Percentiles rank a stretch among this genome's conserved stretches.
Evolutionary conservation across 768 basidiomycete species (phyloP).

Genomic region (Lactarius quietus): DNA sequence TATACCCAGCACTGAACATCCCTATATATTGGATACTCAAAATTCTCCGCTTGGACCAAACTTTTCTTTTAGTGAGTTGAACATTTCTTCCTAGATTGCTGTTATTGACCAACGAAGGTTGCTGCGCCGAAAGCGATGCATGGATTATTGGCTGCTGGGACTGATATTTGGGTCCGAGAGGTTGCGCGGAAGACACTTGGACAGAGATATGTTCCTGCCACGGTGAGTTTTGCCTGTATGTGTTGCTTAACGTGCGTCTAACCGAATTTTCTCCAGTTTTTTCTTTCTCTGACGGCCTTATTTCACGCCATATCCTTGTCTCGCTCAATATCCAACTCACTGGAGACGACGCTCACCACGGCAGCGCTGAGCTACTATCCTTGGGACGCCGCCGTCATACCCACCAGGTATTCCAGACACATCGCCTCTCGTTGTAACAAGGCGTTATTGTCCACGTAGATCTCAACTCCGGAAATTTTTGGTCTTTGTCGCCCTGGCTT

Average conservation of each 20-base stretch:
- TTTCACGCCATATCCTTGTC: constrained; percentile 85
- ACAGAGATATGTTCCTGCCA: constrained; percentile 49
- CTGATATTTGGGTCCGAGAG: constrained; percentile 70
- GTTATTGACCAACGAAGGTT: constrained; percentile 44
- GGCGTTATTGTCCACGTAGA: constrained; percentile 31
- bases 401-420: constrained; percentile 25
- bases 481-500: constrained; percentile 68
- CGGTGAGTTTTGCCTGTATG: constrained; percentile 48
- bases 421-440: neutral
- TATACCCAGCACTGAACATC: constrained; percentile 80
- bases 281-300: constrained; percentile 79
- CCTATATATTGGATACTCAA: constrained; percentile 74
- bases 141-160: constrained; percentile 70
- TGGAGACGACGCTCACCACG: constrained; percentile 83
- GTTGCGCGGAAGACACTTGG: constrained; percentile 60
- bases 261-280: constrained; percentile 44
- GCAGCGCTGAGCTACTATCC: constrained; percentile 77
- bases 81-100: neutral
- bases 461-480: constrained; percentile 37
- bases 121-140: constrained; percentile 71
- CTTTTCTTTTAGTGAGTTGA: constrained; percentile 58
- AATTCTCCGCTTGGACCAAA: constrained; percentile 49
- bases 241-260: neutral
- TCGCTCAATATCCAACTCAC: constrained; percentile 86
- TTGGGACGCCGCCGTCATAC: constrained; percentile 42